A percentile compares a stretch with the other conserved stretches of the same genome.
Conservation (phyloP, 2,329 filamentous ascomycete species). For the Fusarium sp. region DNA sequence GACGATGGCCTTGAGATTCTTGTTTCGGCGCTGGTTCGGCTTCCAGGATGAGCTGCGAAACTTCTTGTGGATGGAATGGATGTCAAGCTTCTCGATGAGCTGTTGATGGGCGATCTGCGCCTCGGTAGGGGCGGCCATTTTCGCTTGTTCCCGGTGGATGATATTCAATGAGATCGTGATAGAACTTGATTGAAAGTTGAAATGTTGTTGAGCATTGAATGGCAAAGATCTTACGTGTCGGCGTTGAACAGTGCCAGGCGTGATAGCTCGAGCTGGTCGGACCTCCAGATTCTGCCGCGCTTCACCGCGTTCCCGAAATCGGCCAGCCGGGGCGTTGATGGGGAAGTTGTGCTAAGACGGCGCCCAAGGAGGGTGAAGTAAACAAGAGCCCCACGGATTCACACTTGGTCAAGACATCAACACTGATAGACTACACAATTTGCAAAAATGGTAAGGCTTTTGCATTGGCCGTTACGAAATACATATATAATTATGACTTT, state of each 20-base stretch:
- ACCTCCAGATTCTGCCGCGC: slow-evolving; percentile 46
- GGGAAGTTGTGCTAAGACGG: background rate
- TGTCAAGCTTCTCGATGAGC: slow-evolving; percentile 90
- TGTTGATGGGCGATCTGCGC: slow-evolving; percentile 81
- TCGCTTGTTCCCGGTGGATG: slow-evolving; percentile 16
- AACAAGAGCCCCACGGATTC: slow-evolving; percentile 29
- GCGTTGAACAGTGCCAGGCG: background rate
- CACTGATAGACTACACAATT: background rate
- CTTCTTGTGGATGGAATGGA: slow-evolving; percentile 82
- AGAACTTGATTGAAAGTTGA: background rate
- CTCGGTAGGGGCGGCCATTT: slow-evolving; percentile 72
- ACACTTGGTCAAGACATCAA: background rate
- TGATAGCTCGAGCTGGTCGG: slow-evolving; percentile 24
- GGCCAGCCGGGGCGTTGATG: slow-evolving; percentile 8
- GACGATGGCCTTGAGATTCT: slow-evolving; percentile 97
- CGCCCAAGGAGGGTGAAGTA: slow-evolving; percentile 26
- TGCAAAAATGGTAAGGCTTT: slow-evolving; percentile 23
- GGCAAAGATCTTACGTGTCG: background rate
- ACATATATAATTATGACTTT: too few species aligned
- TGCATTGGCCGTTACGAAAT: background rate
- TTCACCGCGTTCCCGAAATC: slow-evolving; percentile 43
- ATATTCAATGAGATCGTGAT: background rate
- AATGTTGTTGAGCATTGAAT: background rate
- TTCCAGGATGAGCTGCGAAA: slow-evolving; percentile 94
- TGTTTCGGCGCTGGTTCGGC: slow-evolving; percentile 94